phyloP scores from a whole-genome alignment of 768 basidiomycete species.

The Dioszegia hungarica region DNA sequence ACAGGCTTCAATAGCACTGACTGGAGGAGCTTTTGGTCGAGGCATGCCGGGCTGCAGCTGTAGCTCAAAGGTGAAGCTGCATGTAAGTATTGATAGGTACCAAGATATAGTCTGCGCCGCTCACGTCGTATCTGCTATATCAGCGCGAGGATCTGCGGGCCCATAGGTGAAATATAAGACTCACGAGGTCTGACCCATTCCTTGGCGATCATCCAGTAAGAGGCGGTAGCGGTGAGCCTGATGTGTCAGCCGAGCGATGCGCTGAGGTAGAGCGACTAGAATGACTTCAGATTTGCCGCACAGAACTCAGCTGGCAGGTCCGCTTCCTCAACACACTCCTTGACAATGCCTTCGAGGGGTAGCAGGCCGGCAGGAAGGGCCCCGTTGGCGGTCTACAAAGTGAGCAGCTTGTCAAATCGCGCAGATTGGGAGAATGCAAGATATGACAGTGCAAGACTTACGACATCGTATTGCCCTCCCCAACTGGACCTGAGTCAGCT shows the following conservation, averaged over 20 bases:
- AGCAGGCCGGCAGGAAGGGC: conserved; percentile 75
- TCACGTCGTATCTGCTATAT: not conserved
- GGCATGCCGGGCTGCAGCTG: not conserved
- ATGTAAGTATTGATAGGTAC: not conserved
- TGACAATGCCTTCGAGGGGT: conserved; percentile 67
- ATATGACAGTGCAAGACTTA: not conserved
- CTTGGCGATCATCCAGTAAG: conserved; percentile 4
- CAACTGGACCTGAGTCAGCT: not conserved
- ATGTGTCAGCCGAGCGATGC: not conserved
- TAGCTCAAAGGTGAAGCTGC: not conserved
- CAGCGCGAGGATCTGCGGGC: no score
- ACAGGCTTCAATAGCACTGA: not conserved
- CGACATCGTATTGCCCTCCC: not conserved
- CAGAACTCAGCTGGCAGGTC: conserved; percentile 54
- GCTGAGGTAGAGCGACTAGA: not conserved
- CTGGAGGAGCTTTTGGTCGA: not conserved
- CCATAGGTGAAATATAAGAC: not conserved
- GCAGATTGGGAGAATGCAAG: no score
- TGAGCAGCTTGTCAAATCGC: not conserved
- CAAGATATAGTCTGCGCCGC: not conserved
- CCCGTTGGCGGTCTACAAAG: conserved; percentile 58
- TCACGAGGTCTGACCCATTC: conserved; percentile 6
- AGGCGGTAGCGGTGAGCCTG: not conserved
- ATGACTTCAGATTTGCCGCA: not conserved
- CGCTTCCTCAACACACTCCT: conserved; percentile 89